Percentiles rank a stretch among this genome's conserved stretches.
These are phyloP conservation scores for Termitomyces sp. DNA, from an alignment of 768 basidiomycete species.

Conservation along the genomic window DNA sequence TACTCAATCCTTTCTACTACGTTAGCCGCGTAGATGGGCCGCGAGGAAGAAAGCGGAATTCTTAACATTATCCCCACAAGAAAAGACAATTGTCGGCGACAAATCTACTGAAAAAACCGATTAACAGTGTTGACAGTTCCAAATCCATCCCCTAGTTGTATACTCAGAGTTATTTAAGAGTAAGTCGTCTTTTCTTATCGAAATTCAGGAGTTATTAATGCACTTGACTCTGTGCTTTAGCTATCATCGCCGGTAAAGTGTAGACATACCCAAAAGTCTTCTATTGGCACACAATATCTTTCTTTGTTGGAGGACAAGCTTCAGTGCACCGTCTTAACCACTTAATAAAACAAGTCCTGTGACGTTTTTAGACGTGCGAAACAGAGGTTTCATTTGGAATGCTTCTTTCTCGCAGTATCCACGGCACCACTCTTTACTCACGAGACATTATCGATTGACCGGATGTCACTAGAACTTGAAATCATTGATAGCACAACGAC, in stretches of 20 bases:
- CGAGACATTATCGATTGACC: background rate
- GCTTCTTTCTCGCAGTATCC: slow-evolving; percentile 4
- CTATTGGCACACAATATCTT: background rate
- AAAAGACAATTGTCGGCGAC: slow-evolving; percentile 33
- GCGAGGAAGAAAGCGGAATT: slow-evolving; percentile 42
- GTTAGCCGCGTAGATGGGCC: slow-evolving; percentile 57
- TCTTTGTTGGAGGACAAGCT: background rate
- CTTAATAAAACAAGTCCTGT: background rate
- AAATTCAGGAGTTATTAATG: background rate
- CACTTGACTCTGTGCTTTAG: background rate
- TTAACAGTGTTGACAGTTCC: background rate
- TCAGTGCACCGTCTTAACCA: background rate
- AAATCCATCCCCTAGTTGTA: background rate
- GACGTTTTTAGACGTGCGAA: slow-evolving; percentile 14
- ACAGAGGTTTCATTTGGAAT: slow-evolving; percentile 12
- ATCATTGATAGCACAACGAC: background rate
- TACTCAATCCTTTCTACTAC: background rate
- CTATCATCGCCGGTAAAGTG: background rate
- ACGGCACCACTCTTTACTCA: background rate
- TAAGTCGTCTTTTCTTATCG: background rate
- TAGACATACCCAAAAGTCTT: background rate
- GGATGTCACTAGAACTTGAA: slow-evolving; percentile 1
- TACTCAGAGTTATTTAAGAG: background rate
- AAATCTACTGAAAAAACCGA: background rate
- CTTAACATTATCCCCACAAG: slow-evolving; percentile 55